phyloP scores from a whole-genome alignment of 208 protist species.

The Wallacemonas rigidus region DNA sequence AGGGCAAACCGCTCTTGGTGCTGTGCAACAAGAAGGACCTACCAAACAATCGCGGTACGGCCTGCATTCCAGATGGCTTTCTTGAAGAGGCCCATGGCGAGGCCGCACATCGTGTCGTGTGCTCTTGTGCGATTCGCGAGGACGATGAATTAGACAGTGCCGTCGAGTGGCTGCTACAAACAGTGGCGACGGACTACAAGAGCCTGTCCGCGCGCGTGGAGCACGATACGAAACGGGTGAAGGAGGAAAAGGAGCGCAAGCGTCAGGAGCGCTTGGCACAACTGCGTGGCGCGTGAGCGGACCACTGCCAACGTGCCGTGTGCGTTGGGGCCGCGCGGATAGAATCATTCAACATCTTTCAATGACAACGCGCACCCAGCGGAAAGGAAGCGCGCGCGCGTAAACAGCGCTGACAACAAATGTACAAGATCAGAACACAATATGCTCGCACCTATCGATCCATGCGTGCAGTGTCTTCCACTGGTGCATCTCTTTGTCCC shows the following conservation, averaged over 20 bases:
- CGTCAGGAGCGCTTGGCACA: conserved; percentile 63
- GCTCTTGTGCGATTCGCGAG: conserved; percentile 80
- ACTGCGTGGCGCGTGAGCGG: conserved; percentile 30
- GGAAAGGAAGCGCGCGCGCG: too few species aligned
- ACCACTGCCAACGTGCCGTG: background rate
- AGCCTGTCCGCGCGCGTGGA: conserved; percentile 55
- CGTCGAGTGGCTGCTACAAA: conserved; percentile 86
- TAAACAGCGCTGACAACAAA: too few species aligned
- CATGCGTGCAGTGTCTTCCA: too few species aligned
- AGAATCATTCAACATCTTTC: too few species aligned
- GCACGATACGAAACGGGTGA: conserved; percentile 59
- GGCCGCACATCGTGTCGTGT: conserved; percentile 59
- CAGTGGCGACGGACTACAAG: conserved; percentile 67
- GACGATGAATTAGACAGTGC: conserved; percentile 73
- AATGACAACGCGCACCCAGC: too few species aligned
- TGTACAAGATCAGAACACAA: too few species aligned
- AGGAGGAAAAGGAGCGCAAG: conserved; percentile 73
- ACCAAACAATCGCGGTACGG: conserved; percentile 49
- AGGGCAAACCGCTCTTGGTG: conserved; percentile 98
- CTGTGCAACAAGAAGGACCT: conserved; percentile 99
- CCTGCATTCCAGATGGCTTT: conserved; percentile 65
- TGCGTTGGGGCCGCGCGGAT: background rate
- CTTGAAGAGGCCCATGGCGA: conserved; percentile 42
- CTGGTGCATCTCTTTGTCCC: too few species aligned
- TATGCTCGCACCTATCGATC: too few species aligned